Percentiles rank a stretch among this genome's conserved stretches.
These are phyloP conservation scores for Colletotrichum sp. DNA, from an alignment of 2,329 filamentous ascomycete species.

Conservation along the genomic window DNA sequence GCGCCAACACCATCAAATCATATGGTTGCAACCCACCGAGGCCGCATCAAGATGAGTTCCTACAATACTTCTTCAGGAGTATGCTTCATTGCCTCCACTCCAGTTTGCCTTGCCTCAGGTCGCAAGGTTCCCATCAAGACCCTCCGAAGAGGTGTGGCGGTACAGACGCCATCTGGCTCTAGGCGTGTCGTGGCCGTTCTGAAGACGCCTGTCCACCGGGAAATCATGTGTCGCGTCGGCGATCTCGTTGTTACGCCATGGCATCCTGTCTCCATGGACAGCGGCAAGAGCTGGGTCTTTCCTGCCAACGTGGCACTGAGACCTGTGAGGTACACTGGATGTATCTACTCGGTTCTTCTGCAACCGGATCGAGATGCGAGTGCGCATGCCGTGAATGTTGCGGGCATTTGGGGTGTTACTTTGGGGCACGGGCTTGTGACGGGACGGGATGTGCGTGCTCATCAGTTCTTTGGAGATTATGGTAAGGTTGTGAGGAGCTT, in stretches of 20 bases:
- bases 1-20: constrained; percentile 44
- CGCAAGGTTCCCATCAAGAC: constrained; percentile 42
- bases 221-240: constrained; percentile 50
- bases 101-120: constrained; percentile 49
- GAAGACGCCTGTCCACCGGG: constrained; percentile 47
- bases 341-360: constrained; percentile 63
- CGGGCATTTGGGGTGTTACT: constrained; percentile 58
- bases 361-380: constrained; percentile 46
- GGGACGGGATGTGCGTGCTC: constrained; percentile 48
- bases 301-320: constrained; percentile 41
- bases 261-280: constrained; percentile 57
- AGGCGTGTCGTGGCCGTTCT: constrained; percentile 57
- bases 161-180: constrained; percentile 55
- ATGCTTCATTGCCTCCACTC: constrained; percentile 59
- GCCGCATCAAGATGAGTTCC: constrained; percentile 41
- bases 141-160: constrained; percentile 50
- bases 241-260: constrained; percentile 60
- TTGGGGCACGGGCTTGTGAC: constrained; percentile 60
- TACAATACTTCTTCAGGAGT: constrained; percentile 48
- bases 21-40: not conserved
- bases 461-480: constrained; percentile 62
- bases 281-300: constrained; percentile 48
- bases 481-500: constrained; percentile 44
- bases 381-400: constrained; percentile 56
- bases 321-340: constrained; percentile 49